A percentile compares a stretch with the other conserved stretches of the same genome.
These are phyloP conservation scores for Pulveroboletus sp. DNA, from an alignment of 768 basidiomycete genomes.

Conservation along the genomic window DNA sequence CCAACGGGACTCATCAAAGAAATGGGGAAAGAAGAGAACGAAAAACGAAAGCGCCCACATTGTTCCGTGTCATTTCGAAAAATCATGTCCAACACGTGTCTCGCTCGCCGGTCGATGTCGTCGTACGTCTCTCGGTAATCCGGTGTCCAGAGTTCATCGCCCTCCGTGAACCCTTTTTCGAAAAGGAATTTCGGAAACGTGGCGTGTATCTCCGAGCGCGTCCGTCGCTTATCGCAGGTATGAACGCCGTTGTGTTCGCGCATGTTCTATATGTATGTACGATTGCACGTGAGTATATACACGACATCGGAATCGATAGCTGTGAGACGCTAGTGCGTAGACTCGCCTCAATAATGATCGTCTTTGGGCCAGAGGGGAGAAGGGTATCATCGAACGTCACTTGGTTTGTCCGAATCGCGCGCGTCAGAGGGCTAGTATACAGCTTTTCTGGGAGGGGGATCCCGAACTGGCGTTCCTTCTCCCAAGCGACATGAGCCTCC, in stretches of 20 bases:
- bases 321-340: background rate
- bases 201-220: constrained; percentile 41
- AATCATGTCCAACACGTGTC: constrained; percentile 48
- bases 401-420: constrained; percentile 54
- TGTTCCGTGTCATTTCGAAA: constrained; percentile 40
- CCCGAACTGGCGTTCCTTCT: constrained; percentile 7
- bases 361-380: constrained; percentile 21
- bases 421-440: constrained; percentile 47
- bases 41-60: constrained; percentile 36
- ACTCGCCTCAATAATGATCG: constrained; percentile 53
- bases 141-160: constrained; percentile 53
- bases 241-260: constrained; percentile 64
- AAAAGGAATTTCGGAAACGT: constrained; percentile 43
- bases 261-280: constrained; percentile 41
- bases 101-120: constrained; percentile 43
- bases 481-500: constrained; percentile 16
- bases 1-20: background rate
- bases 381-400: constrained; percentile 45
- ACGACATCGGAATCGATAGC: background rate
- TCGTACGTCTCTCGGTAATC: constrained; percentile 19
- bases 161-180: constrained; percentile 55
- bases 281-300: background rate
- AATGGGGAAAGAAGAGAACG: background rate
- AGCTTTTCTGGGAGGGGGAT: constrained; percentile 19
- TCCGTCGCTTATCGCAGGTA: constrained; percentile 66